Evolutionary conservation across 306 rosid species (phyloP), one percentile per base, ranked within the genome.

Genomic region (Sphenostylis stenocarpa): DNA sequence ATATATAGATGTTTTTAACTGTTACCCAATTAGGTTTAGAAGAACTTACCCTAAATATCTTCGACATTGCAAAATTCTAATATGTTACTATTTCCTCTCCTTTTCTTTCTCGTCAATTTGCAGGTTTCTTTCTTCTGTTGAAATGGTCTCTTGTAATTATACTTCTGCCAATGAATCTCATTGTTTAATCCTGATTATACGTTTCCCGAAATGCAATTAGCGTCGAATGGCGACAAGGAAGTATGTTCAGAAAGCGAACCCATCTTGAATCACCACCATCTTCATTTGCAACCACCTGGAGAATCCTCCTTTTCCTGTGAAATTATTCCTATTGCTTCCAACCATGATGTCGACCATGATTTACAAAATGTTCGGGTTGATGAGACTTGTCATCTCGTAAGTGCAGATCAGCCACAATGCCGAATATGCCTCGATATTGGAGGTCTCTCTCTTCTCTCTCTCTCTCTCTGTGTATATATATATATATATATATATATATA

Each of bases 341-440:
- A 58, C 58, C 14, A 19, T 11, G 15, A 20, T 70, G 80, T 64
- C 58, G 77, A 52, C 19, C 82, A 84, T 44, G 93, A 87, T 80
- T 77, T 80, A 72, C 87, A 85, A 51, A 78, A 60, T 82, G 74
- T 80, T 47, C 84, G 36, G 15, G 78, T 85, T 24, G 88, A 92
- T 45, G 97, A 89, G 74, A 83, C 77, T 63, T 74, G 85, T 83
- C 90, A 72, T 82, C 85, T 89, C 63, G 88, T 90, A 83, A 88
- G 82, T 79, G 70, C 76, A 4, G 98, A 95, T 83, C 97, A 88
- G 41, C 87, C 84, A 17, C 99, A 90, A 74, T 95, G 99, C 78
- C 92, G 99, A 28, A 95, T 95, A 88, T 95, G 99, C 87, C 97
- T 95, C 55, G 99, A 95, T 76, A 82, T 67, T 76, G 97, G 86